Evolutionary conservation across 78 protist species (phyloP), one percentile per base, ranked within the genome.

Genomic region (Diacronema lutheri): DNA sequence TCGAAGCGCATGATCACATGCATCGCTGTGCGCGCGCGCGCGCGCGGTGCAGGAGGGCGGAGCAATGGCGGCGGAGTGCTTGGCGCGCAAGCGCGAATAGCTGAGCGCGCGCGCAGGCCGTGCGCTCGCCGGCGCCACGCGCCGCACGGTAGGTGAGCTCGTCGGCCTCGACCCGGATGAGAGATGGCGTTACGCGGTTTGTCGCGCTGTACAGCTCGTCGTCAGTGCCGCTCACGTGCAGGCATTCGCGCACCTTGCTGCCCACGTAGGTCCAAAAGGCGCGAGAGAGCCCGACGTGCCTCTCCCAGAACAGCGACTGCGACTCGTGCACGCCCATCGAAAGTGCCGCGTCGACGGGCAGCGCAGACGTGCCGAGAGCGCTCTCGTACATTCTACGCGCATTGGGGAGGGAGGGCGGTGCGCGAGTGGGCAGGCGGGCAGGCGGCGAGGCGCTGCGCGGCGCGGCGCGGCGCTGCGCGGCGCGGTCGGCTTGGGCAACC

Each of bases 131-230:
- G n/a, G n/a, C n/a, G n/a, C n/a, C n/a, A n/a, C n/a, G n/a, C n/a
- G n/a, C n/a, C n/a, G n/a, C n/a, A n/a, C n/a, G 77, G 77, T 71
- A 71, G 23, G 41, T 21, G 46, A 88, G 61, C 80, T 87, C 91
- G 64, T 88, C 91, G 12, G 91, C 80, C 21, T 88, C 91, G 14
- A 88, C 91, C 2, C 90, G 84, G 21, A 87, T 84, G 33, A n/a
- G 19, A 50, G 58, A 38, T 1, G 73, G 76, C 35, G 4, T 0
- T 44, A 86, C 82, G 23, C 58, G 55, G 64, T 62, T 84, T n/a
- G 29, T 12, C 64, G 55, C 73, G 21, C 46, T 3, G 35, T 46
- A 65, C 33, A 87, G 35, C 44, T 79, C 71, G 25, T 66, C 20
- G 50, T 35, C n/a, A 26, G 1, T 81, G 16, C 0, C 0, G 19